These are phyloP conservation scores for Collybia nuda DNA, from an alignment of 768 basidiomycete species.

Conservation along the genomic window DNA sequence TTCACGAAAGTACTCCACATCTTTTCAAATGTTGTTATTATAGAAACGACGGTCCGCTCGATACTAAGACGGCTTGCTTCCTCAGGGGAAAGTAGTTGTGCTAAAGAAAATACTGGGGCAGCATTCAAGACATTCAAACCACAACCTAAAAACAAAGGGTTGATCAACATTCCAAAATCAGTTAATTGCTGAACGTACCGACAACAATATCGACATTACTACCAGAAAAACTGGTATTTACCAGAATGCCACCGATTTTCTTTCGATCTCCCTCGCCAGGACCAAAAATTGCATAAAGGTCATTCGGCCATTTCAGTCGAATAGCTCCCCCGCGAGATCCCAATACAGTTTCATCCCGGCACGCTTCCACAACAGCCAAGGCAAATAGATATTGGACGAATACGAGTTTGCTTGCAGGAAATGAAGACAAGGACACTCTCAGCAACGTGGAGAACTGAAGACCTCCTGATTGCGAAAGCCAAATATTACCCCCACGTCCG, in stretches of 20 bases:
- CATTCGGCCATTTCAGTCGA: slow-evolving; percentile 96
- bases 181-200: slow-evolving; percentile 45
- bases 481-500: slow-evolving; percentile 85
- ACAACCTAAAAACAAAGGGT: slow-evolving; percentile 54
- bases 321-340: slow-evolving; percentile 56
- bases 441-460: slow-evolving; percentile 81
- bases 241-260: slow-evolving; percentile 91
- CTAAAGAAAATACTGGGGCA: slow-evolving; percentile 79
- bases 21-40: slow-evolving; percentile 73
- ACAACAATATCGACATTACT: slow-evolving; percentile 76
- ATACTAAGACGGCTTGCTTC: slow-evolving; percentile 45
- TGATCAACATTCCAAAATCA: slow-evolving; percentile 1
- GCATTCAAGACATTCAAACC: slow-evolving; percentile 86
- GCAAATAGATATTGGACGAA: slow-evolving; percentile 94
- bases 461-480: slow-evolving; percentile 92
- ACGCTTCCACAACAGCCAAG: slow-evolving; percentile 86
- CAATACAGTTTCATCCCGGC: slow-evolving; percentile 57
- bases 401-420: slow-evolving; percentile 71
- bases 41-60: slow-evolving; percentile 72
- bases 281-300: slow-evolving; percentile 75
- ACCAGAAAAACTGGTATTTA: slow-evolving; percentile 81
- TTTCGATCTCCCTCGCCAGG: slow-evolving; percentile 46
- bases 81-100: slow-evolving; percentile 55
- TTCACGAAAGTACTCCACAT: slow-evolving; percentile 77
- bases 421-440: slow-evolving; percentile 47